Evolutionary conservation across 352 stramenopile genomes (phyloP).

Genomic region (Pythium aquatile): DNA sequence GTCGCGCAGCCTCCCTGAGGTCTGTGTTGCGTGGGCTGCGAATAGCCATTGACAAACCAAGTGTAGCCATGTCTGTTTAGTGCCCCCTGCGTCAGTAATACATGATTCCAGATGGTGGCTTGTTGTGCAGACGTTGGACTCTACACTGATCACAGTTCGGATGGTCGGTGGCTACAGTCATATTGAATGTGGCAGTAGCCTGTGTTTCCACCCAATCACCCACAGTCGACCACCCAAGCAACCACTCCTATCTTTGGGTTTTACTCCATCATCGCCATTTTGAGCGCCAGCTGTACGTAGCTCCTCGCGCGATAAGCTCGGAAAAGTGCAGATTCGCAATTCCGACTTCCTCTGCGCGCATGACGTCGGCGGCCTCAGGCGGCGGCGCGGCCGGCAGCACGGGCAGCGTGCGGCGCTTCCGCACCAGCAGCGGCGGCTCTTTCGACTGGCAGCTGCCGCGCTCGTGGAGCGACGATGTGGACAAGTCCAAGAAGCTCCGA

Average conservation of each 20-base stretch:
- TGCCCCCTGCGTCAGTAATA: background rate
- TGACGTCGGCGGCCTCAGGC: constrained; percentile 1
- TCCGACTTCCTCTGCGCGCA: background rate
- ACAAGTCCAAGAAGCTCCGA: constrained; percentile 13
- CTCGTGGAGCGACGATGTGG: constrained; percentile 21
- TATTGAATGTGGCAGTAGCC: background rate
- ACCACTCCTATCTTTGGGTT: background rate
- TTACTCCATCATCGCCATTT: background rate
- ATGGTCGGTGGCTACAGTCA: background rate
- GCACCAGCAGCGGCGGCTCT: constrained; percentile 1
- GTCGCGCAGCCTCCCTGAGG: constrained; percentile 6
- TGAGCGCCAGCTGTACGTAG: background rate
- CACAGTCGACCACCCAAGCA: background rate
- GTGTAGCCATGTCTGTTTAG: constrained; percentile 8
- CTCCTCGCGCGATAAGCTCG: background rate
- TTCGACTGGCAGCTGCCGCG: constrained; percentile 7
- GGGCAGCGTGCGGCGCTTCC: background rate
- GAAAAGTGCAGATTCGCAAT: constrained; percentile 4
- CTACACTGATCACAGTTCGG: background rate
- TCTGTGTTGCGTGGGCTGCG: constrained; percentile 16
- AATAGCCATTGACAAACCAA: background rate
- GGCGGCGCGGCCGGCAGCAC: background rate
- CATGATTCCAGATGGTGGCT: background rate
- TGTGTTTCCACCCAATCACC: background rate
- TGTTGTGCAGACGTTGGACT: background rate